phyloP scores from a whole-genome alignment of 352 stramenopile species.

The Phytopythium montanum region DNA sequence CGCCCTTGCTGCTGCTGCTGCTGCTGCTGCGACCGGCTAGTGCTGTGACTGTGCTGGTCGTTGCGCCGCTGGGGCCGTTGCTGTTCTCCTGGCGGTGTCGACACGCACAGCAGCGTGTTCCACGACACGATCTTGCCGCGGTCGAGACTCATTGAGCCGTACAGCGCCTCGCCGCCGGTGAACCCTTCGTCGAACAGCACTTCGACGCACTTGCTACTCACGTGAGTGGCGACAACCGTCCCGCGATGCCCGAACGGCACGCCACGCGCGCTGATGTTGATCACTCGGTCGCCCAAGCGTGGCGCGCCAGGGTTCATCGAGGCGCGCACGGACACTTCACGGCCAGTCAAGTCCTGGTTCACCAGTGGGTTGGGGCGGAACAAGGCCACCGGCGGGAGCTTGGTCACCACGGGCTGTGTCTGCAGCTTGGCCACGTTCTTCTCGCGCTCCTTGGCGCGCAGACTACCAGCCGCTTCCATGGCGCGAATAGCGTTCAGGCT shows the following conservation, averaged over 20 bases:
- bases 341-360: conserved; percentile 77
- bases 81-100: conserved; percentile 28
- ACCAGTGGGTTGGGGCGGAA: conserved; percentile 74
- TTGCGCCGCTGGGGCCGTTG: conserved; percentile 2
- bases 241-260: conserved; percentile 96
- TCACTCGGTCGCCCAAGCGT: conserved; percentile 95
- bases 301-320: conserved; percentile 73
- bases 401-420: conserved; percentile 34
- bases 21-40: neutral
- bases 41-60: conserved; percentile 10
- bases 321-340: conserved; percentile 51
- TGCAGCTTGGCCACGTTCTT: conserved; percentile 37
- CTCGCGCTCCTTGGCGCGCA: conserved; percentile 60
- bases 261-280: conserved; percentile 94
- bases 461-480: conserved; percentile 84
- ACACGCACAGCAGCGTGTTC: conserved; percentile 83
- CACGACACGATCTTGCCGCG: conserved; percentile 95
- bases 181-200: conserved; percentile 97
- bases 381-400: conserved; percentile 44
- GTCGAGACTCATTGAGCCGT: conserved; percentile 94
- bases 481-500: conserved; percentile 89
- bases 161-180: conserved; percentile 94
- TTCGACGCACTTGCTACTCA: conserved; percentile 96
- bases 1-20: neutral
- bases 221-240: conserved; percentile 97